Base-by-base conservation (phyloP, 345 rosid genomes). In the Mangifera indica region DNA sequence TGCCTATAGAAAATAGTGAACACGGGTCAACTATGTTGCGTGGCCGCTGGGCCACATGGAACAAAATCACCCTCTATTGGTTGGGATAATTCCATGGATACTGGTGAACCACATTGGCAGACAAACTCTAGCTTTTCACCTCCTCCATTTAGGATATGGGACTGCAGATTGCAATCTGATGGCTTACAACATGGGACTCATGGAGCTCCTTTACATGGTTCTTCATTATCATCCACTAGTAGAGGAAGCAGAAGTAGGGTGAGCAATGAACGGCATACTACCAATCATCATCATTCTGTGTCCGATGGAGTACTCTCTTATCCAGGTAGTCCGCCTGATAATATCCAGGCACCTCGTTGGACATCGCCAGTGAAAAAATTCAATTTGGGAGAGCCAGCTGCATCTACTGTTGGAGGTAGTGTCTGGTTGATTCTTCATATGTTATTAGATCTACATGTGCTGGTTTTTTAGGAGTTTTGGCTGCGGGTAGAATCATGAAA, bases 31-130 rank as follows among this genome's bases (percentile, higher is more conserved):
- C 87, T 91, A 72, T 93, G 97, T 87, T 91, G 98, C 74, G 88
- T 88, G 90, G 98, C 93, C 96, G 72, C 89, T 82, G 75, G 98
- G 98, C 98, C 98, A 91, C 93, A 85, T 82, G 87, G 82, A 81
- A 84, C 79, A 10, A 86, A 79, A 67, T 87, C 88, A 63, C 84
- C 84, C 45, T 62, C 79, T n/a, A 63, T 22, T 58, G 81, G 76
- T 61, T 70, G 86, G 60, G 83, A 81, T 60, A 73, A 77, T 78
- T 76, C 89, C 44, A 67, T 70, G 32, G 80, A 83, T 69, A 80
- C 63, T 56, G 81, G 72, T 18, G 88, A 83, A 72, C 87, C 88
- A 24, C 88, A 67, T 72, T 91, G 97, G 98, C 85, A 83, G 80
- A 88, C 79, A 1, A 93, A 93, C 82, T 80, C 93, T 64, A 89